Percentiles rank a stretch among this genome's conserved stretches.
These are phyloP conservation scores for Kokia cookei DNA, from an alignment of 441 rosid genomes.

Conservation along the genomic window DNA sequence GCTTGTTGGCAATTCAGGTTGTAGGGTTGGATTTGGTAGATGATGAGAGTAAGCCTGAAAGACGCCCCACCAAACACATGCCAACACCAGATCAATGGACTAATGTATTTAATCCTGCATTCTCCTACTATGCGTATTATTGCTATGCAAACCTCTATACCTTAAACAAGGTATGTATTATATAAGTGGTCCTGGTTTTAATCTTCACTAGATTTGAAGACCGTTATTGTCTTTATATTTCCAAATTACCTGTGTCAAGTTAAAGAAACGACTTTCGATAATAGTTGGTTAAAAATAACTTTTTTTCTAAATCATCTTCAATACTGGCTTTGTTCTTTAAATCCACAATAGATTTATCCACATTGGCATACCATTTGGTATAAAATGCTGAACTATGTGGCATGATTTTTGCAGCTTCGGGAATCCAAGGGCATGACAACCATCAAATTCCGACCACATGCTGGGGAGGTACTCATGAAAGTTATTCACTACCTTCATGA, in stretches of 20 bases:
- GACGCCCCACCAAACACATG: conserved; percentile 99
- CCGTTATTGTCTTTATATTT: background rate
- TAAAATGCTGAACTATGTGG: conserved; percentile 10
- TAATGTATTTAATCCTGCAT: conserved; percentile 94
- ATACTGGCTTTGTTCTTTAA: background rate
- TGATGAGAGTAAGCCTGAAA: conserved; percentile 99
- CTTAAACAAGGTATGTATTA: conserved; percentile 67
- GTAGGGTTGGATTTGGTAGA: conserved; percentile 98
- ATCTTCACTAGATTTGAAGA: background rate
- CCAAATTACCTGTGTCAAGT: background rate
- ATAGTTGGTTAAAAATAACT: background rate
- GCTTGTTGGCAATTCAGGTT: conserved; percentile 42
- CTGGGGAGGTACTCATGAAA: conserved; percentile 72
- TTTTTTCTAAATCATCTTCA: background rate
- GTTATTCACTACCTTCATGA: background rate
- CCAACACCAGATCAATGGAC: conserved; percentile 98
- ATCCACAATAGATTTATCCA: background rate
- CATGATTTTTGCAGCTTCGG: conserved; percentile 64
- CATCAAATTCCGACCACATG: conserved; percentile 88
- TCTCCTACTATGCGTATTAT: conserved; percentile 90
- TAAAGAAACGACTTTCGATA: background rate
- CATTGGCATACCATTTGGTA: background rate
- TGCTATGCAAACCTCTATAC: conserved; percentile 94
- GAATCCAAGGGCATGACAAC: conserved; percentile 98
- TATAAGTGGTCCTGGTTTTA: background rate